Evolutionary conservation across 495 filamentous ascomycete species (phyloP).

Genomic region (Penicillium coffeae): DNA sequence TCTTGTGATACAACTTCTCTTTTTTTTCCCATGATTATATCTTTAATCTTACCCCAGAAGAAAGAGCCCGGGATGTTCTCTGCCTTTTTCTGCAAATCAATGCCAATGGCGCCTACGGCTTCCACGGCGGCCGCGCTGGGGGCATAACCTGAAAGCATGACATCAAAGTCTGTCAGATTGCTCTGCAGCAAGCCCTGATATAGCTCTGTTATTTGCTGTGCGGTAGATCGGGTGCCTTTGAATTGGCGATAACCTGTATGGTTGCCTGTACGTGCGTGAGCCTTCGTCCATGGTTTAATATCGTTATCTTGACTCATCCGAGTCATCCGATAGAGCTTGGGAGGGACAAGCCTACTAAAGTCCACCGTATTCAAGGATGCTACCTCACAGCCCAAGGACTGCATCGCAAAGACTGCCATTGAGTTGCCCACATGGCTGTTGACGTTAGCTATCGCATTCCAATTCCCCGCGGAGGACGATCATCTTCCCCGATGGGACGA

Average conservation of each 20-base stretch:
- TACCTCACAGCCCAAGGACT: constrained; percentile 88
- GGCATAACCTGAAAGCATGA: constrained; percentile 90
- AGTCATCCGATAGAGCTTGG: not conserved
- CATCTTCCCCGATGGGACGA: constrained; percentile 5
- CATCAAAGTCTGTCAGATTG: constrained; percentile 78
- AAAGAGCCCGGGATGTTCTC: constrained; percentile 67
- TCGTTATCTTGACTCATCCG: not conserved
- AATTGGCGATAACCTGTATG: constrained; percentile 86
- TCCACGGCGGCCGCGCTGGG: constrained; percentile 79
- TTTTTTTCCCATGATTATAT: too few species aligned
- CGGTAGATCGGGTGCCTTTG: constrained; percentile 75
- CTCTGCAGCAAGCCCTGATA: constrained; percentile 81
- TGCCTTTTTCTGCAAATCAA: constrained; percentile 68
- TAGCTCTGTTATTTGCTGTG: constrained; percentile 77
- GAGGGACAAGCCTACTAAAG: constrained; percentile 63
- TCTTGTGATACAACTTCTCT: too few species aligned
- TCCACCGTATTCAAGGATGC: constrained; percentile 92
- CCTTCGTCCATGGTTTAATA: not conserved
- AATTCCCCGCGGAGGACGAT: constrained; percentile 1
- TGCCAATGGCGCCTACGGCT: constrained; percentile 76
- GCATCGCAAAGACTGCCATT: constrained; percentile 89
- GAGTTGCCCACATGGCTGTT: constrained; percentile 92
- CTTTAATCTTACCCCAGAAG: constrained; percentile 69
- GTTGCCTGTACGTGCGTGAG: constrained; percentile 58
- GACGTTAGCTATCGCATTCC: constrained; percentile 7